Percentiles rank a stretch among this genome's conserved stretches.
phyloP scores from a whole-genome alignment of 805 yeast species.

The Ogataea neopini region DNA sequence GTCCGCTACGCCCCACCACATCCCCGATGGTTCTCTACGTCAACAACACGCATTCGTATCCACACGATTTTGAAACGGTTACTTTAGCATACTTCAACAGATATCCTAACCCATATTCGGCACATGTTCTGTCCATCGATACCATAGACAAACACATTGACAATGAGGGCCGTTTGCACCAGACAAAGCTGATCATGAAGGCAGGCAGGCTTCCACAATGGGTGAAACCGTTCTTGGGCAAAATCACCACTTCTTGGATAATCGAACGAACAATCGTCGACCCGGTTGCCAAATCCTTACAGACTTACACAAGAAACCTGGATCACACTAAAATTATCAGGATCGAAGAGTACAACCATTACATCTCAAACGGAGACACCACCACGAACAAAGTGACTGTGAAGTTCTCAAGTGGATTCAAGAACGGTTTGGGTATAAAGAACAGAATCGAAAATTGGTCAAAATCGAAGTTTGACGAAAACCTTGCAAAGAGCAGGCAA shows the following conservation, averaged over 20 bases:
- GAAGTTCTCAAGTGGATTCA: constrained; percentile 68
- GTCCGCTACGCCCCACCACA: not conserved
- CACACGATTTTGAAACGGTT: constrained; percentile 69
- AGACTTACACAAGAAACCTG: constrained; percentile 75
- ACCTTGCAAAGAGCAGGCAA: constrained; percentile 61
- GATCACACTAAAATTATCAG: constrained; percentile 79
- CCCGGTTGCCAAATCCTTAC: constrained; percentile 53
- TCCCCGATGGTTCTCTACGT: constrained; percentile 64
- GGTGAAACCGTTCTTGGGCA: constrained; percentile 73
- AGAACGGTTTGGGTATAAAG: constrained; percentile 56
- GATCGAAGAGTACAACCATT: constrained; percentile 75
- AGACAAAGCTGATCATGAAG: constrained; percentile 75
- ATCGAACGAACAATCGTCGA: constrained; percentile 77
- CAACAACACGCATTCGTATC: constrained; percentile 54
- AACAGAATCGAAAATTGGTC: constrained; percentile 84
- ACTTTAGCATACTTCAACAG: constrained; percentile 75
- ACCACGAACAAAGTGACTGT: constrained; percentile 56
- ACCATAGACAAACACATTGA: constrained; percentile 65
- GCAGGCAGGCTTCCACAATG: constrained; percentile 80
- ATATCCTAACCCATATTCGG: constrained; percentile 78
- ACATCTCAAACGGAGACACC: constrained; percentile 37
- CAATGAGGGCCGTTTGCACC: constrained; percentile 60
- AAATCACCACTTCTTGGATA: constrained; percentile 73
- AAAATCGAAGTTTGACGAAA: constrained; percentile 63
- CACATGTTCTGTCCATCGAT: constrained; percentile 83